phyloP scores from a whole-genome alignment of 768 basidiomycete species.

The Mrakia frigida region DNA sequence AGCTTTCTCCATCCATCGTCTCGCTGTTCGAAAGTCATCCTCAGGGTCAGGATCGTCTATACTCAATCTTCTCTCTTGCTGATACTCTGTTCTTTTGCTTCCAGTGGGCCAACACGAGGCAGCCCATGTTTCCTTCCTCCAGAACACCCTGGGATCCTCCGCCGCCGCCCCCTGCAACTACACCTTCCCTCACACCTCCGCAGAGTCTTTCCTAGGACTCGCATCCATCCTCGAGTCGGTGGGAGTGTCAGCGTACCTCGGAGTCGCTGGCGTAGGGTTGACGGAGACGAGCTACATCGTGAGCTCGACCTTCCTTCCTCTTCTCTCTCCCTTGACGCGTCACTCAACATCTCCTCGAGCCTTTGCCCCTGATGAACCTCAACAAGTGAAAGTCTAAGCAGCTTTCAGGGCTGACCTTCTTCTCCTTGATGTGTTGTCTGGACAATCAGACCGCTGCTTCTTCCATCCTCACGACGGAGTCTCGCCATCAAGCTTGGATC shows the following conservation, averaged over 20 bases:
- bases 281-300: background rate
- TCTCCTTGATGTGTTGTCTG: background rate
- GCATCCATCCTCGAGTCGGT: constrained; percentile 57
- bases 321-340: background rate
- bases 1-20: background rate
- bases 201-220: constrained; percentile 52
- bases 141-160: constrained; percentile 48
- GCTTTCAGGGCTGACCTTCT: background rate
- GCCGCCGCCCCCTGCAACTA: constrained; percentile 49
- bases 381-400: background rate
- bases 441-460: constrained; percentile 54
- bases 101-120: constrained; percentile 50
- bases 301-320: constrained; percentile 2
- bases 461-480: constrained; percentile 60
- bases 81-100: background rate
- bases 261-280: constrained; percentile 40
- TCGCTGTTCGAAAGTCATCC: background rate
- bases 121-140: constrained; percentile 55
- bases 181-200: constrained; percentile 47
- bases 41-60: too few relatives aligned
- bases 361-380: background rate
- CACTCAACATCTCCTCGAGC: background rate
- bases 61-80: background rate
- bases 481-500: constrained; percentile 61
- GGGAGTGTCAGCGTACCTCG: constrained; percentile 57